Evolutionary conservation across 2,329 filamentous ascomycete species (phyloP).

Genomic region (Fusarium dimerum): DNA sequence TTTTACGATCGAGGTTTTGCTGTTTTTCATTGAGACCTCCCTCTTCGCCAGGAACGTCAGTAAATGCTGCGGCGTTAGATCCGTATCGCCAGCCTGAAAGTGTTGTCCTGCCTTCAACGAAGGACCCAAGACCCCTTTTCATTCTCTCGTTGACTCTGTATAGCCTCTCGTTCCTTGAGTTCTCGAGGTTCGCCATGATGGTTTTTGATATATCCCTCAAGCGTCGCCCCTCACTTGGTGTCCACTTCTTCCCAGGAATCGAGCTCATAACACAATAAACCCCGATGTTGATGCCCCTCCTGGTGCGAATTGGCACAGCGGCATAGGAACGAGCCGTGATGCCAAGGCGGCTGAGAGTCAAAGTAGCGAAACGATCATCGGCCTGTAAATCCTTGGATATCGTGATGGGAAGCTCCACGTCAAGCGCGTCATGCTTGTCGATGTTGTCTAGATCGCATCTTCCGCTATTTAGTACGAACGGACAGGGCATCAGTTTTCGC

Average conservation of each 20-base stretch:
- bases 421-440: background rate
- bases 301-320: slow-evolving; percentile 42
- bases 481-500: background rate
- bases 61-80: background rate
- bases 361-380: background rate
- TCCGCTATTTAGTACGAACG: background rate
- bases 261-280: slow-evolving; percentile 36
- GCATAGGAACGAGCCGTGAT: slow-evolving; percentile 40
- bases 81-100: slow-evolving; percentile 15
- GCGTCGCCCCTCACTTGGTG: slow-evolving; percentile 27
- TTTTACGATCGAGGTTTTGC: too few relatives aligned
- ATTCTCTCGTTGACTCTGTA: slow-evolving; percentile 38
- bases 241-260: background rate
- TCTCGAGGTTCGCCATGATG: slow-evolving; percentile 40
- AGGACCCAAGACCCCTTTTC: slow-evolving; percentile 37
- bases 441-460: background rate
- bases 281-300: slow-evolving; percentile 44
- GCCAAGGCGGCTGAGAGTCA: slow-evolving; percentile 23
- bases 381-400: background rate
- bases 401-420: background rate
- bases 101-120: slow-evolving; percentile 36
- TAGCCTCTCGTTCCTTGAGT: slow-evolving; percentile 25
- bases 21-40: slow-evolving; percentile 10
- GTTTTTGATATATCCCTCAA: slow-evolving; percentile 30
- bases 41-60: slow-evolving; percentile 1